These are phyloP conservation scores for Heritiera fomes DNA, from an alignment of 345 rosid genomes.

Conservation along the genomic window DNA sequence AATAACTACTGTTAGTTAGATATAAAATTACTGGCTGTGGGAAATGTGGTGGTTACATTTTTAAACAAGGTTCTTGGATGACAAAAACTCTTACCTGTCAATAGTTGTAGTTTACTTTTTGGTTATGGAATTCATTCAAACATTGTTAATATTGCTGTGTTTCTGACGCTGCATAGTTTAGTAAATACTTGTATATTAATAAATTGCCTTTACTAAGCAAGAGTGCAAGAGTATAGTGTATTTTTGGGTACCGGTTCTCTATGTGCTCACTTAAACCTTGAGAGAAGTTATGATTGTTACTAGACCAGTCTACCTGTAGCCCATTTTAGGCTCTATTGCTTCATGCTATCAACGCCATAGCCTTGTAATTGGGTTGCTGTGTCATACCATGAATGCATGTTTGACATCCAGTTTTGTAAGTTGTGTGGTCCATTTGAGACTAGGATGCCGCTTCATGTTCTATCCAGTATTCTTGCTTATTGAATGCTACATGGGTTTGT, in stretches of 20 bases:
- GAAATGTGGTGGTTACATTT: neutral
- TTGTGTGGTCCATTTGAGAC: neutral
- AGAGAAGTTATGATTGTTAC: neutral
- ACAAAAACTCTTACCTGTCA: neutral
- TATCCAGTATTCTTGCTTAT: neutral
- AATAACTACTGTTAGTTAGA: neutral
- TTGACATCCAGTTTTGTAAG: neutral
- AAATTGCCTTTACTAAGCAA: neutral
- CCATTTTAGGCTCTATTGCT: neutral
- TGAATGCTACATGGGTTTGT: neutral
- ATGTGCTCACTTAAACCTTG: neutral
- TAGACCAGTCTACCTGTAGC: no score
- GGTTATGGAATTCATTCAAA: slow-evolving; percentile 4
- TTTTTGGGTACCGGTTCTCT: neutral
- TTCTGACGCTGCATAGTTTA: neutral
- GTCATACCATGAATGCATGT: neutral
- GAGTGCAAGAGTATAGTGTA: neutral
- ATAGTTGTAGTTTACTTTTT: neutral
- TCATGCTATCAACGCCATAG: neutral
- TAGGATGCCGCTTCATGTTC: neutral
- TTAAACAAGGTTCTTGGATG: neutral
- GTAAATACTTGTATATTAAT: neutral
- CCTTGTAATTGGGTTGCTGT: neutral
- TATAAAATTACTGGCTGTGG: neutral
- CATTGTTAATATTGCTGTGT: neutral